Evolutionary conservation across 1,139 yeast species (phyloP).

Genomic region (Candida labiduridarum): DNA sequence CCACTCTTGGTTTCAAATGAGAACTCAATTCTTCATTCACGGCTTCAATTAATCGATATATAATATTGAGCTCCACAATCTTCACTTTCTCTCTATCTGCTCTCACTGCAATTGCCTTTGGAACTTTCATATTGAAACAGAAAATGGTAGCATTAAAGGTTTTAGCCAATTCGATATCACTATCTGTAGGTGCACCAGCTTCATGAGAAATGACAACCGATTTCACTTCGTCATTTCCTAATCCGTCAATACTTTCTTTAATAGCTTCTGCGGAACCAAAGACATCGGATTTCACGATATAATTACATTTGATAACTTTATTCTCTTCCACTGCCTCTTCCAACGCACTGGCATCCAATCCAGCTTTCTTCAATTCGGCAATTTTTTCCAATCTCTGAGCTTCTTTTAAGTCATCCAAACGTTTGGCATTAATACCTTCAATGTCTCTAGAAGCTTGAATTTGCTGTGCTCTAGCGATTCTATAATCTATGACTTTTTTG

Average conservation of each 20-base stretch:
- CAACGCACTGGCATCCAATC: slow-evolving; percentile 47
- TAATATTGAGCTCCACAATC: slow-evolving; percentile 72
- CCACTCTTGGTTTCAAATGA: slow-evolving; percentile 66
- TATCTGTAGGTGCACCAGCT: slow-evolving; percentile 85
- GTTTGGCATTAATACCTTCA: slow-evolving; percentile 65
- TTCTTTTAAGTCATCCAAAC: slow-evolving; percentile 49
- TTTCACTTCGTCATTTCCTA: slow-evolving; percentile 85
- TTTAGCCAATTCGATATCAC: slow-evolving; percentile 81
- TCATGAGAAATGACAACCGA: slow-evolving; percentile 69
- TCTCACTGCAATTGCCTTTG: slow-evolving; percentile 61
- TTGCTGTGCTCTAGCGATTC: slow-evolving; percentile 58
- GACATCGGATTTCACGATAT: slow-evolving; percentile 87
- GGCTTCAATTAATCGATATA: slow-evolving; percentile 84
- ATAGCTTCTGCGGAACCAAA: slow-evolving; percentile 68
- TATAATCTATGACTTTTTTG: slow-evolving; percentile 69
- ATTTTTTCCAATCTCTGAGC: slow-evolving; percentile 53
- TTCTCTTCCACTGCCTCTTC: slow-evolving; percentile 25
- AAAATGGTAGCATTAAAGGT: slow-evolving; percentile 73
- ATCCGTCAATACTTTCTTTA: slow-evolving; percentile 71
- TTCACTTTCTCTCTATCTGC: slow-evolving; percentile 65
- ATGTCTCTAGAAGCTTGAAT: slow-evolving; percentile 68
- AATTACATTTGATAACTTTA: slow-evolving; percentile 44
- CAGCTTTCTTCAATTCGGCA: slow-evolving; percentile 58
- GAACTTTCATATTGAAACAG: slow-evolving; percentile 75
- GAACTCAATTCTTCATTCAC: slow-evolving; percentile 68